phyloP scores from a whole-genome alignment of 352 stramenopile species.

The Phytophthora pini region DNA sequence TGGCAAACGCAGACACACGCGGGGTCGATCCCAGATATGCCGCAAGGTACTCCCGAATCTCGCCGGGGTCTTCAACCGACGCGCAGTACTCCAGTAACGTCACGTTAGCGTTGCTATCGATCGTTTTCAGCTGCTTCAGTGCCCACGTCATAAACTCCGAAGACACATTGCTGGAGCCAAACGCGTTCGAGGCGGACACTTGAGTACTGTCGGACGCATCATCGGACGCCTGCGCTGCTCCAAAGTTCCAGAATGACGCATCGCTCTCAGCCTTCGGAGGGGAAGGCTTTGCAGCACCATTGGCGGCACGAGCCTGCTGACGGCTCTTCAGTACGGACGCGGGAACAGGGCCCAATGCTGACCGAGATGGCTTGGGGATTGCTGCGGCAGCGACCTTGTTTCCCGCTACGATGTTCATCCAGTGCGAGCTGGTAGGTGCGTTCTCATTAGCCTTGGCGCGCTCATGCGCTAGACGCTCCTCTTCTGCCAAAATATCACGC shows the following conservation, averaged over 20 bases:
- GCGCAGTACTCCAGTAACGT: constrained; percentile 95
- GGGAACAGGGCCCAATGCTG: constrained; percentile 73
- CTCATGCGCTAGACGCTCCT: constrained; percentile 79
- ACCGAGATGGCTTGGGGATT: constrained; percentile 57
- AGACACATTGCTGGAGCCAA: constrained; percentile 55
- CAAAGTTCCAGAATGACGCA: constrained; percentile 89
- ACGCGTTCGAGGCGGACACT: constrained; percentile 45
- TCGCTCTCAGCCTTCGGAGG: constrained; percentile 63
- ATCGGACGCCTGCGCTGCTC: constrained; percentile 44
- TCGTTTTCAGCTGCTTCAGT: constrained; percentile 79
- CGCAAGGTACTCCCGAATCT: constrained; percentile 97
- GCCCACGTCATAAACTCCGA: constrained; percentile 86
- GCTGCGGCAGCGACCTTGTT: constrained; percentile 53
- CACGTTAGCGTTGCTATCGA: constrained; percentile 78
- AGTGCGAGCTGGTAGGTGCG: constrained; percentile 64
- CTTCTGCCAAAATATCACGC: constrained; percentile 83
- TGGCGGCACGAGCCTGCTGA: constrained; percentile 56
- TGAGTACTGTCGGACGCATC: constrained; percentile 21
- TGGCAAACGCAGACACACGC: constrained; percentile 97
- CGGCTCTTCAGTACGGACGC: constrained; percentile 84
- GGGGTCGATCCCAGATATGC: constrained; percentile 96
- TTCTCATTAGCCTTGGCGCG: constrained; percentile 59
- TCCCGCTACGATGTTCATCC: constrained; percentile 86
- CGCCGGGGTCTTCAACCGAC: constrained; percentile 93
- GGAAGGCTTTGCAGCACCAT: constrained; percentile 41